Percentiles rank a stretch among this genome's conserved stretches.
Evolutionary conservation across 768 basidiomycete genomes (phyloP).

Genomic region (Mycena galopus): DNA sequence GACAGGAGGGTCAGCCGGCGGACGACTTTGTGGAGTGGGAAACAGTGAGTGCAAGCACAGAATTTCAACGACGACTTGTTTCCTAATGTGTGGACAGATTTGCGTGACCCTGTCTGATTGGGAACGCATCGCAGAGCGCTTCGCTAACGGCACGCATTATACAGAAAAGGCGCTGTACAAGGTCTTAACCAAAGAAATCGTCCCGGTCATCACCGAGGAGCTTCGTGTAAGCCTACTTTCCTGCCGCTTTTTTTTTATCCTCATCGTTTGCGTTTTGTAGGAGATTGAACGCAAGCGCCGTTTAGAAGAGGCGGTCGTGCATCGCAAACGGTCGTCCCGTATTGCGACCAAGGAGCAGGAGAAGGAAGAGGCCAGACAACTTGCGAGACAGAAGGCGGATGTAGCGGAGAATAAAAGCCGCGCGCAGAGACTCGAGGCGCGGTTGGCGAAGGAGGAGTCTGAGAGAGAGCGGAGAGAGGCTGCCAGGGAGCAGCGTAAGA

Average conservation of each 20-base stretch:
- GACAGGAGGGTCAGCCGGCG: conserved; percentile 45
- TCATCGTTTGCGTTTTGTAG: conserved; percentile 48
- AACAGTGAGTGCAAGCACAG: conserved; percentile 66
- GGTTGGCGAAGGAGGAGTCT: conserved; percentile 69
- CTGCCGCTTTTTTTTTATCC: background rate
- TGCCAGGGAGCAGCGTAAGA: conserved; percentile 68
- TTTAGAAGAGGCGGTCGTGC: conserved; percentile 80
- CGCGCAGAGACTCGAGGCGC: conserved; percentile 67
- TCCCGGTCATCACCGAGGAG: conserved; percentile 77
- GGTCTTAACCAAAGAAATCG: conserved; percentile 71
- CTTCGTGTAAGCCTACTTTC: conserved; percentile 64
- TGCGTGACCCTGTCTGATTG: conserved; percentile 88
- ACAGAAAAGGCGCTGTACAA: conserved; percentile 86
- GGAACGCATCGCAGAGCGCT: conserved; percentile 83
- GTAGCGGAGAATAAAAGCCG: conserved; percentile 78
- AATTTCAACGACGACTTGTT: conserved; percentile 2
- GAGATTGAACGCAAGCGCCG: conserved; percentile 72
- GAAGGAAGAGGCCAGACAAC: conserved; percentile 76
- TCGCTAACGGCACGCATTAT: conserved; percentile 82
- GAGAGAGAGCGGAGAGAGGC: conserved; percentile 67
- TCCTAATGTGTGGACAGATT: conserved; percentile 61
- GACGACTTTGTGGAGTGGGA: conserved; percentile 90
- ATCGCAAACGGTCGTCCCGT: conserved; percentile 92
- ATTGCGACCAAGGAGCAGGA: conserved; percentile 86
- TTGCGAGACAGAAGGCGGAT: conserved; percentile 72